phyloP scores from a whole-genome alignment of 2,329 filamentous ascomycete genomes.

The Sporothrix pallida region DNA sequence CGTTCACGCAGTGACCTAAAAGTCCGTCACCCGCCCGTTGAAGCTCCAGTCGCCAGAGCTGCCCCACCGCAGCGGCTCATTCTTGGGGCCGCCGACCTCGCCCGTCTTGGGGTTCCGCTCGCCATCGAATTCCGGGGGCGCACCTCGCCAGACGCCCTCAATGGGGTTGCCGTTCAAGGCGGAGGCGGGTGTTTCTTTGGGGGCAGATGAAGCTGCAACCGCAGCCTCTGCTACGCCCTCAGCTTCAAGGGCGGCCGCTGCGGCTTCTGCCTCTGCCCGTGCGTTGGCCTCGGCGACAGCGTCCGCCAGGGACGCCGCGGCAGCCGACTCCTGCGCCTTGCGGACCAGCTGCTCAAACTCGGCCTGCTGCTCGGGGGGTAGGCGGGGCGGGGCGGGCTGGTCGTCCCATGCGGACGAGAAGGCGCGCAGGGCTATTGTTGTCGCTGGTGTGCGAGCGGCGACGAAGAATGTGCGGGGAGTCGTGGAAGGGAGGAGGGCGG shows the following conservation, averaged over 20 bases:
- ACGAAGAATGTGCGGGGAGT: neutral
- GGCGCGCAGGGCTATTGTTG: conserved; percentile 5
- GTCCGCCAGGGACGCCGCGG: conserved; percentile 36
- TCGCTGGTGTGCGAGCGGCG: neutral
- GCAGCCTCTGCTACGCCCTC: neutral
- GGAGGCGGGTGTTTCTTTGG: conserved; percentile 26
- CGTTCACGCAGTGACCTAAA: conserved; percentile 47
- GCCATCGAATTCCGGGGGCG: conserved; percentile 89
- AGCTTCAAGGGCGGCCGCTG: conserved; percentile 36
- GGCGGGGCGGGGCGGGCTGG: conserved; percentile 77
- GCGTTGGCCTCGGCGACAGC: conserved; percentile 28
- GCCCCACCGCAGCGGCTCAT: conserved; percentile 91
- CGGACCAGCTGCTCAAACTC: conserved; percentile 87
- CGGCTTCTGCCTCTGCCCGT: conserved; percentile 53
- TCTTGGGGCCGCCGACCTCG: conserved; percentile 96
- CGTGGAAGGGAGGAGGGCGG: neutral
- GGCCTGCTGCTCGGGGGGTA: conserved; percentile 87
- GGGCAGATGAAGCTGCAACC: neutral
- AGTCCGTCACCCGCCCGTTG: conserved; percentile 94
- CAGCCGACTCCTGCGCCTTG: conserved; percentile 53
- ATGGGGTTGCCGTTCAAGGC: conserved; percentile 36
- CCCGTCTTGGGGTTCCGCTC: conserved; percentile 92
- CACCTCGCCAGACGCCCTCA: conserved; percentile 72
- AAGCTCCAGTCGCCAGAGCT: conserved; percentile 81
- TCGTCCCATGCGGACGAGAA: conserved; percentile 49